Evolutionary conservation across 108 stramenopile species (phyloP), one percentile per base, ranked within the genome.

Genomic region (Cafeteria roenbergensis): DNA sequence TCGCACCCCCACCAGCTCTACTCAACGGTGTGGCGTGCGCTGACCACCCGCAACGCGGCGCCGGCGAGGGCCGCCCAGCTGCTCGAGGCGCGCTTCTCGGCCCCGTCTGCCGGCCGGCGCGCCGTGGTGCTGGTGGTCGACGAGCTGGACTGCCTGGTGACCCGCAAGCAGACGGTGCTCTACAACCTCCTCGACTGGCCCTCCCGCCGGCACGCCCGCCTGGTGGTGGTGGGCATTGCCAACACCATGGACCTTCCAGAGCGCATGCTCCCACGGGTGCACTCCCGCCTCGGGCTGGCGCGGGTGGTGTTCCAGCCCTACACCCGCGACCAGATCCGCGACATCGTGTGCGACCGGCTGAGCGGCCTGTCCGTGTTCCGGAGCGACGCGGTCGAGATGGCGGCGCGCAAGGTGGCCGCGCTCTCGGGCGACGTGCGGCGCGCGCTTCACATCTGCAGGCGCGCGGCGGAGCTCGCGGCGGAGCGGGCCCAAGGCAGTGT

Each of bases 121-220:
- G 12, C 56, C 9, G 29, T 57, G 25, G 71, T 91, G 8, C 71
- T 95, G 60, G 71, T 98, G 35, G 62, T 90, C 0, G 97, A 98
- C 71, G 97, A 98, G 76, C 89, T 98, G 42, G 97, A 98, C 67
- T 93, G 90, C 73, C 77, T 98, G 65, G 85, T 94, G 9, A 95
- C 94, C 1, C 70, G 81, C 26, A 84, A 93, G 65, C 86, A 95
- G 68, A 86, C 88, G 27, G 87, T 95, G 14, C 65, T 99, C 4
- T 95, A 94, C 82, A 92, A 92, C 66, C 84, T 99, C 30, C 95
- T 99, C 69, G 90, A 95, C 64, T 99, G 97, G 97, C 94, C 97
- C 12, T 52, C 77, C 0, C 59, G 69, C 14, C 48, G 50, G 0
- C 26, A 73, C 50, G 34, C 69, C 9, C 57, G 84, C 21, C 73